Evolutionary conservation across 2,329 filamentous ascomycete species (phyloP), one percentile per base, ranked within the genome.

Genomic region (Fusarium secorum): DNA sequence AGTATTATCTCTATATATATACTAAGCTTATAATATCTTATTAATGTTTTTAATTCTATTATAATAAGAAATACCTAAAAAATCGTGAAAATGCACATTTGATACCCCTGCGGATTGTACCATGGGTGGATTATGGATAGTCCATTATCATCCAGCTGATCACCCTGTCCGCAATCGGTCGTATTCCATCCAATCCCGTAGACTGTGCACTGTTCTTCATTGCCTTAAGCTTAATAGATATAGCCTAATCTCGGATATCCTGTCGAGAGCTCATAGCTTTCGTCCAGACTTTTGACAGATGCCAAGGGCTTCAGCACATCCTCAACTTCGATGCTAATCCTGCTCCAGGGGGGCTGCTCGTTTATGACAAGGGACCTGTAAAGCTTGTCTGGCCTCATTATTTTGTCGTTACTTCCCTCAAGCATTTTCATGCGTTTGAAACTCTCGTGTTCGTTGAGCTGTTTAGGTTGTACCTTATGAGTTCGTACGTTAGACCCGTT

Each of bases 261-360:
- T 24, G 11, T 24, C n/a, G 2, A 18, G 15, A 14, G 7, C 11
- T 22, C 28, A 11, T 14, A 18, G 28, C 15, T 33, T 10, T 33
- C 28, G n/a, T 24, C 30, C 4, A 33, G 11, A 2, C 17, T 49
- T 26, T 49, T 24, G 46, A 24, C n/a, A 49, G 11, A 11, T 20
- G 5, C 4, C 4, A 20, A 14, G 24, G 24, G 0, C 42, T 8
- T 20, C 18, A 2, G 1, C 17, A 20, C 10, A 18, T 9, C 17
- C 24, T 26, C 17, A 14, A 9, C 17, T 24, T 6, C 15, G 7
- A 13, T 44, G 2, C 17, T 44, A 4, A 13, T 18, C 22, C 17
- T 24, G 15, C 6, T 24, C 4, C 4, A 24, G 13, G 11, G 30
- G 30, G 30, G 6, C 6, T 32, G 30, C 30, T 11, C 13, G 24